These are phyloP conservation scores for Spinacia oleracea DNA, from an alignment of 179 eudicot genomes.

Conservation along the genomic window DNA sequence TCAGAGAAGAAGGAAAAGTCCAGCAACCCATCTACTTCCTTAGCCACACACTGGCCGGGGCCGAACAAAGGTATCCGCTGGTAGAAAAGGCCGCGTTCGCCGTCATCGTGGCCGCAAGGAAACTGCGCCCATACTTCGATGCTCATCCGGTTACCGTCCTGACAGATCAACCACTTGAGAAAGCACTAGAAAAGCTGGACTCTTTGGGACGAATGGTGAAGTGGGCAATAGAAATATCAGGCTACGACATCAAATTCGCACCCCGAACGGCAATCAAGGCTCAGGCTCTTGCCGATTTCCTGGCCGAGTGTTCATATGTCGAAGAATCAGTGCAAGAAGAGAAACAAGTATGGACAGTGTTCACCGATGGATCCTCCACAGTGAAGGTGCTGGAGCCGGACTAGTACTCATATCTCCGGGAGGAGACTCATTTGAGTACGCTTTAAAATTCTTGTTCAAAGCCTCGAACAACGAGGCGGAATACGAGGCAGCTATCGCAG, in stretches of 20 bases:
- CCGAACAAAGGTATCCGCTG: background rate
- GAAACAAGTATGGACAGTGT: too few species aligned
- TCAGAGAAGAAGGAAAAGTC: background rate
- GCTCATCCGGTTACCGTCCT: background rate
- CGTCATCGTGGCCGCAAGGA: background rate
- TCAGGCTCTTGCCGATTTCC: background rate
- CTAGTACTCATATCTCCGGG: background rate
- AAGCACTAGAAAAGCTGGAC: background rate
- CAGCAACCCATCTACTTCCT: too few species aligned
- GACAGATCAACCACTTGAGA: background rate
- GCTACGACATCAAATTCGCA: background rate
- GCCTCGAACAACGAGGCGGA: background rate
- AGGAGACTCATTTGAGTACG: background rate
- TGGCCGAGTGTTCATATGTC: too few species aligned
- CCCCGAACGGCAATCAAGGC: background rate
- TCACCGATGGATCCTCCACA: background rate
- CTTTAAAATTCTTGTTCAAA: background rate
- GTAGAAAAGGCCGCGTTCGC: background rate
- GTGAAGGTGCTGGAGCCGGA: background rate
- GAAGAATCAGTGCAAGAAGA: too few species aligned
- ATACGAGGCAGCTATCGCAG: background rate
- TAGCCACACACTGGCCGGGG: too few species aligned
- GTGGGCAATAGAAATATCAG: background rate
- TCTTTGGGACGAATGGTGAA: background rate
- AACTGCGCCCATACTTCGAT: background rate